phyloP scores from a whole-genome alignment of 73 alveolate genomes.

The Urostyla sp. region DNA sequence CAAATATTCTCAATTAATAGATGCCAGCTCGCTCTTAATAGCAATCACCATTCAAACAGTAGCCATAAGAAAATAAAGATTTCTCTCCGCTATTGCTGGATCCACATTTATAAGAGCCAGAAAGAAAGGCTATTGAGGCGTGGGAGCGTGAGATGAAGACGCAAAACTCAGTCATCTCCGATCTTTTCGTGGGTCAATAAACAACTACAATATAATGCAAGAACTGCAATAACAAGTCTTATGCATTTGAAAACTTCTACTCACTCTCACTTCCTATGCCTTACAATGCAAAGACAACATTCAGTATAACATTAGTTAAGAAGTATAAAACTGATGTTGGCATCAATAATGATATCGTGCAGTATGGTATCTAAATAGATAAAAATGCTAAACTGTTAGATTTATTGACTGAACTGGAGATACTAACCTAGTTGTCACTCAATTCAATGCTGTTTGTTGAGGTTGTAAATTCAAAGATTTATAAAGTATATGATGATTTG shows the following conservation, averaged over 20 bases:
- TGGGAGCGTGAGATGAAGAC: conserved; percentile 49
- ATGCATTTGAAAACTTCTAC: conserved; percentile 59
- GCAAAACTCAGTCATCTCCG: conserved; percentile 44
- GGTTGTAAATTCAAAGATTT: conserved; percentile 35
- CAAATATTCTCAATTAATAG: no score
- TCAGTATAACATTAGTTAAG: conserved; percentile 43
- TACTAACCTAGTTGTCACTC: conserved; percentile 11
- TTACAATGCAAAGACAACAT: conserved; percentile 32
- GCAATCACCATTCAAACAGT: no score
- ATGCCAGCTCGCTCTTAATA: no score
- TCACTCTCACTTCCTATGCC: conserved; percentile 61
- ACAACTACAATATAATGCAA: conserved; percentile 42
- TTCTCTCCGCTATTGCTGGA: conserved; percentile 26
- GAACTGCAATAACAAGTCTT: conserved; percentile 40
- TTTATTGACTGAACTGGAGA: conserved; percentile 29
- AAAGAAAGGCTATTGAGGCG: conserved; percentile 50
- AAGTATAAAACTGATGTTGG: conserved; percentile 4
- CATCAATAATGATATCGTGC: conserved; percentile 36
- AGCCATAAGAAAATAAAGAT: no score
- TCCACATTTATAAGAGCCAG: conserved; percentile 43
- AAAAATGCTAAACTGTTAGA: conserved; percentile 52
- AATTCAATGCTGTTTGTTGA: conserved; percentile 46
- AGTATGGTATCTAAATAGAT: conserved; percentile 48
- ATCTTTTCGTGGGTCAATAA: conserved; percentile 55
- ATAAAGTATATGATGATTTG: conserved; percentile 34